phyloP scores from a whole-genome alignment of 2,329 filamentous ascomycete genomes.

The Akanthomyces muscarius region DNA sequence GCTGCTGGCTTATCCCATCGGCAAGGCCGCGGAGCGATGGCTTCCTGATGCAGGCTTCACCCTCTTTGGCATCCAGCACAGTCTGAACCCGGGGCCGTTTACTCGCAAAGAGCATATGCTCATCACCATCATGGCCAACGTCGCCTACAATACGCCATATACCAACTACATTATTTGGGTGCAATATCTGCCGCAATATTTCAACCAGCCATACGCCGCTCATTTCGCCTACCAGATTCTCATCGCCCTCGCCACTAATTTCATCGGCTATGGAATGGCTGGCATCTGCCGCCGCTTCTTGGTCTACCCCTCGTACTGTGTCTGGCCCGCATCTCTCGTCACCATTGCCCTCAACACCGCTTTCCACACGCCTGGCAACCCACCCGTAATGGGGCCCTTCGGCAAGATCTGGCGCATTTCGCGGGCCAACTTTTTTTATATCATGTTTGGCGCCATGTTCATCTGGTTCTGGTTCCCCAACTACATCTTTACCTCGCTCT shows the following conservation, averaged over 20 bases:
- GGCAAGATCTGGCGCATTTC: constrained; percentile 43
- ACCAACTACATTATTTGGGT: constrained; percentile 54
- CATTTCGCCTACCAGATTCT: constrained; percentile 53
- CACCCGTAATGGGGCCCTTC: constrained; percentile 39
- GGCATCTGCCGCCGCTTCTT: constrained; percentile 51
- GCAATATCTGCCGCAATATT: constrained; percentile 49
- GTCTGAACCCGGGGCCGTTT: constrained; percentile 54
- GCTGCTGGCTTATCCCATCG: constrained; percentile 52
- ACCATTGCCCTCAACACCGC: constrained; percentile 52
- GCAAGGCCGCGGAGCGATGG: constrained; percentile 45
- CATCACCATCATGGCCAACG: constrained; percentile 60
- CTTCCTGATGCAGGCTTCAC: constrained; percentile 50
- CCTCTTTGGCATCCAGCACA: constrained; percentile 42
- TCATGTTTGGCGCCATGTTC: constrained; percentile 50
- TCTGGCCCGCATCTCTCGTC: constrained; percentile 55
- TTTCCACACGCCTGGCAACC: constrained; percentile 45
- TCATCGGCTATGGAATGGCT: constrained; percentile 58
- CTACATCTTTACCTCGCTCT: constrained; percentile 49
- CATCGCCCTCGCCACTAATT: constrained; percentile 52
- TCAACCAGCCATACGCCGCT: constrained; percentile 51
- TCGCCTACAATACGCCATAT: constrained; percentile 49
- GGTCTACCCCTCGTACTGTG: constrained; percentile 51
- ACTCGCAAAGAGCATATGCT: constrained; percentile 60
- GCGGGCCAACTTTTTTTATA: constrained; percentile 49
- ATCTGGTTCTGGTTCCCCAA: constrained; percentile 57